Evolutionary conservation across 164 flowering plant species (phyloP), one percentile per base, ranked within the genome.

Genomic region (Aristolochia californica): DNA sequence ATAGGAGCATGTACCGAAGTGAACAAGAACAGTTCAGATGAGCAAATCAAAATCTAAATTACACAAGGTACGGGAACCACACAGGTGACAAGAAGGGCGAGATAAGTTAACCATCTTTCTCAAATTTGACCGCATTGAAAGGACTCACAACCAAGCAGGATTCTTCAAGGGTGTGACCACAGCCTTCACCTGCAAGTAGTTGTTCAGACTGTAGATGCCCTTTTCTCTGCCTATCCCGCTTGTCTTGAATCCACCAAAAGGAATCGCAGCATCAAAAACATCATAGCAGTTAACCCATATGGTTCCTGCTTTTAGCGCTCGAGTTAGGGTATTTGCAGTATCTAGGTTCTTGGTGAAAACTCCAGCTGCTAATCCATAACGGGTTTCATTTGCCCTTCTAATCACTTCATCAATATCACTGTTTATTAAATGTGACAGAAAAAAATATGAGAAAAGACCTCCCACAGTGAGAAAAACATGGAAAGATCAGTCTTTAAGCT

Each of bases 231-330:
- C 95, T 0, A 74, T 73, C n/a, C 98, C 98, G 56, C 97, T 88
- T 95, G 83, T 80, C 76, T 86, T 91, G 78, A 75, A 91, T n/a
- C 98, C 98, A 13, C 98, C 98, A 53, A 87, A 87, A 15, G 98
- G 98, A 49, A 88, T 87, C 5, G 89, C 91, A 28, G 96, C 95
- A 63, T 88, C 98, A 58, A 88, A 91, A 0, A 88, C 81, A 60
- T 86, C 83, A 45, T 70, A 91, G 78, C 97, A 91, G 60, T 91
- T 91, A 3, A 91, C 59, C 98, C 98, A 91, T 16, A 91, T 80
- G 0, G 94, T 87, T 16, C 97, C 98, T 0, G 65, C 96, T 71
- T 65, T 80, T 68, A 91, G 53, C 16, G 87, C 97, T 15, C 98
- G 74, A 14, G 69, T 62, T 63, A 88, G 22, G 34, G 84, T 80